These are phyloP conservation scores for Beauveria bassiana DNA, from an alignment of 2,329 filamentous ascomycete genomes.

Conservation along the genomic window DNA sequence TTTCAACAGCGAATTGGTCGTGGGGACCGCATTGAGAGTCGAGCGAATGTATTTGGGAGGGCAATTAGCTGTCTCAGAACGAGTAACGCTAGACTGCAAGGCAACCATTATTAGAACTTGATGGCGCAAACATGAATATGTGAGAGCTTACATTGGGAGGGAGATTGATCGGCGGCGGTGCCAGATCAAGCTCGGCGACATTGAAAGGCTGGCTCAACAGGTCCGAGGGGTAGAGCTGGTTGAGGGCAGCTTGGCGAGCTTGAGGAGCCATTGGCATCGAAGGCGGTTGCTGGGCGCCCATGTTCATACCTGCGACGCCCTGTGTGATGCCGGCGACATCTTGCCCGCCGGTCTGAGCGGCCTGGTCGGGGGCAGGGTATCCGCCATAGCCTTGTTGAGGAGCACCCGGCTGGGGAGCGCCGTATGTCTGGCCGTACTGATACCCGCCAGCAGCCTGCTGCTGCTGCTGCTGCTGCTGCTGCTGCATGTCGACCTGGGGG, in stretches of 20 bases:
- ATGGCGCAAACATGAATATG: neutral
- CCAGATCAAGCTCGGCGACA: constrained; percentile 82
- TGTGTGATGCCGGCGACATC: constrained; percentile 60
- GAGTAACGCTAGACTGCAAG: constrained; percentile 73
- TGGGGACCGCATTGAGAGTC: constrained; percentile 88
- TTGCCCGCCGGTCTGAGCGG: constrained; percentile 41
- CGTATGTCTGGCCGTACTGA: constrained; percentile 37
- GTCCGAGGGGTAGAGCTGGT: constrained; percentile 88
- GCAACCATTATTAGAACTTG: constrained; percentile 29
- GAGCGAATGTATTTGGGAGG: constrained; percentile 90
- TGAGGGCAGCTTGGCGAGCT: constrained; percentile 50
- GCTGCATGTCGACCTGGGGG: constrained; percentile 41
- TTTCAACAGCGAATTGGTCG: constrained; percentile 85
- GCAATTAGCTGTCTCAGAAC: constrained; percentile 86
- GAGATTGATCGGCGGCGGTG: constrained; percentile 83
- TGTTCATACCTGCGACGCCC: constrained; percentile 77
- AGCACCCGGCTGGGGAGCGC: constrained; percentile 31
- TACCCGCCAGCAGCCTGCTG: constrained; percentile 24
- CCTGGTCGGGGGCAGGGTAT: constrained; percentile 61
- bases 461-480: constrained; percentile 25
- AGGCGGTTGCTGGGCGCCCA: constrained; percentile 47
- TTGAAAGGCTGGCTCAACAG: constrained; percentile 90
- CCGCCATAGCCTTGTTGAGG: constrained; percentile 43
- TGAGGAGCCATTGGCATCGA: constrained; percentile 38
- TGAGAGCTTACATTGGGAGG: constrained; percentile 72